phyloP scores from a whole-genome alignment of 2,329 filamentous ascomycete genomes.

The Ophiosphaerella korrae region DNA sequence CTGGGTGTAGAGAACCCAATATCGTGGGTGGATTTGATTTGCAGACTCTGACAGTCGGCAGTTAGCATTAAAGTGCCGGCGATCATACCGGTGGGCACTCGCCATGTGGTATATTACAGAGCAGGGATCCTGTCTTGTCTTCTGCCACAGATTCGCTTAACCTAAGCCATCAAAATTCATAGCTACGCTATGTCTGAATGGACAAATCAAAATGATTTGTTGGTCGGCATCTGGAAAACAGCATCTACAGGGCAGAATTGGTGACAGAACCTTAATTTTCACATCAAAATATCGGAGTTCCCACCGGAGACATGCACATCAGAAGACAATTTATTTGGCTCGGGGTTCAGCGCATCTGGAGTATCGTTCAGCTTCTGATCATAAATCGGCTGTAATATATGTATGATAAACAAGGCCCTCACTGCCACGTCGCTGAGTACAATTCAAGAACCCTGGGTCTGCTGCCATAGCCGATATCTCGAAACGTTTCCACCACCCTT shows the following conservation, averaged over 20 bases:
- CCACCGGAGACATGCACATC: conserved; percentile 9
- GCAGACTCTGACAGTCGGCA: conserved; percentile 13
- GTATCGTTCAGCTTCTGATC: conserved; percentile 31
- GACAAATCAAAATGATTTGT: background rate
- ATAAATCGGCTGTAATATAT: conserved; percentile 32
- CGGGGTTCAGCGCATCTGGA: conserved; percentile 30
- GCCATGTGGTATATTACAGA: conserved; percentile 4
- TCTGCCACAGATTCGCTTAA: background rate
- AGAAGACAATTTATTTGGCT: conserved; percentile 20
- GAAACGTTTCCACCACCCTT: conserved; percentile 48
- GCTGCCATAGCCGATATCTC: conserved; percentile 50
- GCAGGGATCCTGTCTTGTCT: background rate
- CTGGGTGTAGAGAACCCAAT: conserved; percentile 6
- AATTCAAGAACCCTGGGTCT: conserved; percentile 47
- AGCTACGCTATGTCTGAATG: background rate
- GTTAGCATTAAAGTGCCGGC: conserved; percentile 26
- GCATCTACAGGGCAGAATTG: background rate
- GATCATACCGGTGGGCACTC: conserved; percentile 7
- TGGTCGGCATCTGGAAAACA: background rate
- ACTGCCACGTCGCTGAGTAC: conserved; percentile 43
- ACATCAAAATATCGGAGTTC: conserved; percentile 1
- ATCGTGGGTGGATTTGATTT: conserved; percentile 17
- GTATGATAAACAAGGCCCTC: conserved; percentile 45
- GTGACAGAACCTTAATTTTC: too few relatives aligned
- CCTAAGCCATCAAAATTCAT: background rate